Evolutionary conservation across 2,329 filamentous ascomycete genomes (phyloP).

Genomic region (Diaporthe nobilis): DNA sequence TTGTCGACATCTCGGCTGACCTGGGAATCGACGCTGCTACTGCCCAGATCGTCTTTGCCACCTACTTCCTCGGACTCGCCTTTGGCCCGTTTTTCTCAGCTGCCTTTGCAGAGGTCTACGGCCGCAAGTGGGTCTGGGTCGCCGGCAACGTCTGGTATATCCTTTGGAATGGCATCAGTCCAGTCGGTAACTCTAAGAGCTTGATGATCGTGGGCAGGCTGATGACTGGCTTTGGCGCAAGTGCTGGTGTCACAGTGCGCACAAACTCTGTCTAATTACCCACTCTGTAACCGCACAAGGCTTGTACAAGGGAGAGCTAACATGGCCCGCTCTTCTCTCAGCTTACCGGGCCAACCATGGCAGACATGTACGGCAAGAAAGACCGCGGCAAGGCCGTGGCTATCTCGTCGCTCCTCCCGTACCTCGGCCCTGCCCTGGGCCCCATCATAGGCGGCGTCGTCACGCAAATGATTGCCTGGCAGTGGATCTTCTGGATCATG

Average conservation of each 20-base stretch:
- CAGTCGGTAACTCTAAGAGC: slow-evolving; percentile 56
- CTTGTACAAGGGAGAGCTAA: neutral
- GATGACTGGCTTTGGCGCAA: slow-evolving; percentile 14
- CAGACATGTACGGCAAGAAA: slow-evolving; percentile 18
- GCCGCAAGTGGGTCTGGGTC: slow-evolving; percentile 53
- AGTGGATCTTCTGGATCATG: slow-evolving; percentile 61
- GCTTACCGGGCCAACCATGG: slow-evolving; percentile 24
- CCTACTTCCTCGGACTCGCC: slow-evolving; percentile 53
- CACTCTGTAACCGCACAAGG: neutral
- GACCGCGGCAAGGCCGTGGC: slow-evolving; percentile 22
- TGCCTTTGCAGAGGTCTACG: slow-evolving; percentile 52
- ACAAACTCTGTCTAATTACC: neutral
- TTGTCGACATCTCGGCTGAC: slow-evolving; percentile 51
- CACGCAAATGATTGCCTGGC: slow-evolving; percentile 55
- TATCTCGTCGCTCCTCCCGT: slow-evolving; percentile 25
- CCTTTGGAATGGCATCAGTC: slow-evolving; percentile 50
- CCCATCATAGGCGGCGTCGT: slow-evolving; percentile 60
- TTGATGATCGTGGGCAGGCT: slow-evolving; percentile 30
- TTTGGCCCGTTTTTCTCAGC: slow-evolving; percentile 54
- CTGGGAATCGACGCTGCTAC: slow-evolving; percentile 48
- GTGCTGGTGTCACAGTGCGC: slow-evolving; percentile 17
- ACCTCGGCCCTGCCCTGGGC: slow-evolving; percentile 57
- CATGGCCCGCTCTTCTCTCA: slow-evolving; percentile 22
- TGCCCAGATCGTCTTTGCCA: slow-evolving; percentile 52
- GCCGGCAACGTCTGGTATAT: slow-evolving; percentile 52